Evolutionary conservation across 2,329 filamentous ascomycete genomes (phyloP).

Genomic region (Cladorrhinum sp.): DNA sequence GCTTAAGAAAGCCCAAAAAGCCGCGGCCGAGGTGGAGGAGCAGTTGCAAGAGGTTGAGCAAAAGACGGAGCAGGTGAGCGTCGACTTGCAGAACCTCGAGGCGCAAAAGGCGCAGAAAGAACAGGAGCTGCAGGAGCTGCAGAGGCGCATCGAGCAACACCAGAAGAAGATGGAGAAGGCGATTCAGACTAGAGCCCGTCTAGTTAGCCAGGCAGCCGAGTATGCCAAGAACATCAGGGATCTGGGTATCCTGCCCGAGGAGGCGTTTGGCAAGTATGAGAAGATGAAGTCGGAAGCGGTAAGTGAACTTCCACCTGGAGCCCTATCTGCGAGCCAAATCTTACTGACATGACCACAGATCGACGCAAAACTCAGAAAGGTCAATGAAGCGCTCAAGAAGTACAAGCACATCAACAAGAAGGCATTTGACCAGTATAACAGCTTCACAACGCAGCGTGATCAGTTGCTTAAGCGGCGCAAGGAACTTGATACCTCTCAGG

Average conservation of each 20-base stretch:
- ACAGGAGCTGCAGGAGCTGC: conserved; percentile 71
- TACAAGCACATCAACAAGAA: conserved; percentile 99
- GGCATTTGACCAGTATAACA: conserved; percentile 98
- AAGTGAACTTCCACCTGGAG: conserved; percentile 32
- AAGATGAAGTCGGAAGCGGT: conserved; percentile 76
- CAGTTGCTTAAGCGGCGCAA: conserved; percentile 77
- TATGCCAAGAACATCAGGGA: conserved; percentile 87
- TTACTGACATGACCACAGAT: conserved; percentile 42
- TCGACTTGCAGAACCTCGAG: conserved; percentile 56
- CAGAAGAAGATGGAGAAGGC: conserved; percentile 91
- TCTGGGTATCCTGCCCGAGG: conserved; percentile 87
- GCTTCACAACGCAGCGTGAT: conserved; percentile 89
- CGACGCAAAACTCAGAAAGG: conserved; percentile 74
- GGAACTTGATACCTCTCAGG: conserved; percentile 82
- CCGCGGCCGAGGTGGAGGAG: conserved; percentile 62
- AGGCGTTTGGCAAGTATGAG: conserved; percentile 88
- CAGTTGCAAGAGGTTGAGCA: conserved; percentile 73
- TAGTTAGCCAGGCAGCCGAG: conserved; percentile 74
- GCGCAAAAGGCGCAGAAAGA: conserved; percentile 60
- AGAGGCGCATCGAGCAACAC: conserved; percentile 68
- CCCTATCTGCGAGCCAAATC: conserved; percentile 12
- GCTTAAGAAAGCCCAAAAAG: conserved; percentile 71
- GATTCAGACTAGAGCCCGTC: conserved; percentile 79
- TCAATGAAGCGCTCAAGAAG: conserved; percentile 90
- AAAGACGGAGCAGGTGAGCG: conserved; percentile 56